These are phyloP conservation scores for Lactarius deliciosus DNA, from an alignment of 768 basidiomycete genomes.

Conservation along the genomic window DNA sequence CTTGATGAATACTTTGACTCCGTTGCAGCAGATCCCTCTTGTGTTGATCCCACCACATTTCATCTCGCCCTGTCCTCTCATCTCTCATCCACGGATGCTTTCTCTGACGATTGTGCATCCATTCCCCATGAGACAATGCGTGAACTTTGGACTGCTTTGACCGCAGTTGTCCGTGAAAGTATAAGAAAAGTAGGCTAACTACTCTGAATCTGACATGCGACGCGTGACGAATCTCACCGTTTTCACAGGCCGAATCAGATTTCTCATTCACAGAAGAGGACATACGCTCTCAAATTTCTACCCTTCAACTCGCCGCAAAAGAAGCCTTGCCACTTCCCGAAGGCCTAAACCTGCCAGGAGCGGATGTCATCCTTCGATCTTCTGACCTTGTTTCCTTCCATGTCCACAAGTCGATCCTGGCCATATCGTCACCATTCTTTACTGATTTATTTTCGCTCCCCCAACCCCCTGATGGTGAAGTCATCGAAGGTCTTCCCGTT, in stretches of 20 bases:
- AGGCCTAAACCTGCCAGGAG: background rate
- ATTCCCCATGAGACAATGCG: background rate
- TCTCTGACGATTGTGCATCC: background rate
- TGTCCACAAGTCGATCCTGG: conserved; percentile 2
- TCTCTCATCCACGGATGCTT: too few relatives aligned
- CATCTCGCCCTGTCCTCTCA: background rate
- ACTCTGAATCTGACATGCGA: background rate
- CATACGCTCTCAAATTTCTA: background rate
- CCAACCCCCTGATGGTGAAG: background rate
- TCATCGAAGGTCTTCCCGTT: background rate
- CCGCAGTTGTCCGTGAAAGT: background rate
- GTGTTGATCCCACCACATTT: background rate
- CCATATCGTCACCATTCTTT: conserved; percentile 9
- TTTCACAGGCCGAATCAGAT: background rate
- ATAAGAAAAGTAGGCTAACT: background rate
- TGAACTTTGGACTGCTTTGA: background rate
- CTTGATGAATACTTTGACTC: background rate
- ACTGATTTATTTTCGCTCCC: background rate
- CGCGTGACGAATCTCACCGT: background rate
- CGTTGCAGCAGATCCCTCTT: too few relatives aligned
- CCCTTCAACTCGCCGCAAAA: background rate
- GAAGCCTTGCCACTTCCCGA: background rate
- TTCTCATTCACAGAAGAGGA: background rate
- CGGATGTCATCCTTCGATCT: background rate
- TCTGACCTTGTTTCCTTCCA: background rate